phyloP scores from a whole-genome alignment of 2,329 filamentous ascomycete genomes.

The Botrytis squamosa region DNA sequence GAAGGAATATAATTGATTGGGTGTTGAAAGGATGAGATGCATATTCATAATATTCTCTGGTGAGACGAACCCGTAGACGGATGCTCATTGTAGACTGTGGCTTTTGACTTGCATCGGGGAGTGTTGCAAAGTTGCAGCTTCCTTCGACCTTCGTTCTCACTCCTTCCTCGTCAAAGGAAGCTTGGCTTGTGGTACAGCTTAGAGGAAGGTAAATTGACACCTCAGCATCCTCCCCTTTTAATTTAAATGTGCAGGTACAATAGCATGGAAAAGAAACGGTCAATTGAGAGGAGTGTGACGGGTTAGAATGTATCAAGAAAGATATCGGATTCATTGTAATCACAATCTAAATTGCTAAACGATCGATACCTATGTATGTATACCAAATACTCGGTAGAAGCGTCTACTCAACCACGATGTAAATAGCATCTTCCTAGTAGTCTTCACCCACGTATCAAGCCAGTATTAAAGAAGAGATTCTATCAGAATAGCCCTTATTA shows the following conservation, averaged over 20 bases:
- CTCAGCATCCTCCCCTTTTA: background rate
- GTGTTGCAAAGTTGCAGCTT: conserved; percentile 3
- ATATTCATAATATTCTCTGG: background rate
- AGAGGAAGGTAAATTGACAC: background rate
- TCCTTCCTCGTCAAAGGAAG: background rate
- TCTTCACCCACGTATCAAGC: background rate
- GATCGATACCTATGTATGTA: too few relatives aligned
- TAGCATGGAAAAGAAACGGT: background rate
- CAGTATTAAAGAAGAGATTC: background rate
- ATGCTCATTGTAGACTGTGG: background rate
- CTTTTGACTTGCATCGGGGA: background rate
- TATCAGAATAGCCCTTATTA: background rate
- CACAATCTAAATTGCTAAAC: background rate
- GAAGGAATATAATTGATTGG: conserved; percentile 1
- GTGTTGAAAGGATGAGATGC: background rate
- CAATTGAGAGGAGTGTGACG: background rate
- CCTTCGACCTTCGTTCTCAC: background rate
- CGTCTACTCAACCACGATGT: background rate
- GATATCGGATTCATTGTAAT: background rate
- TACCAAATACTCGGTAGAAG: background rate
- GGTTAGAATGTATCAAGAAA: background rate
- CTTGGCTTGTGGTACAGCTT: background rate
- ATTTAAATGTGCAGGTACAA: conserved; percentile 1
- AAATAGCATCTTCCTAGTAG: background rate
- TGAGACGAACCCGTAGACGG: background rate